Percentiles rank a stretch among this genome's conserved stretches.
These are phyloP conservation scores for Strobilomyces echinocephalus DNA, from an alignment of 768 basidiomycete genomes.

Conservation along the genomic window DNA sequence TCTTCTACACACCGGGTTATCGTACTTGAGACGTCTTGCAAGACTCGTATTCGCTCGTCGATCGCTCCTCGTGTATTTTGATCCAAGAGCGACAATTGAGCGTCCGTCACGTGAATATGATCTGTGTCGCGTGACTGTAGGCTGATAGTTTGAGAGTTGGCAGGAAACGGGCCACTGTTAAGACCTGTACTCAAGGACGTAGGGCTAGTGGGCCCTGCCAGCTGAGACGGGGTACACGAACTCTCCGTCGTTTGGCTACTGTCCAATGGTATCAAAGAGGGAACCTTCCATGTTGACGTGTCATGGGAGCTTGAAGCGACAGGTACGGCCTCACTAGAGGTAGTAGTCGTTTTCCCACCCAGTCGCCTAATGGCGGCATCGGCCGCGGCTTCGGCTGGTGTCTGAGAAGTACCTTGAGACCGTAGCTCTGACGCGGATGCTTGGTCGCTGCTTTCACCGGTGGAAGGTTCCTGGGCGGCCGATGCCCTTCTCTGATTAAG, in stretches of 20 bases:
- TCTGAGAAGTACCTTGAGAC: slow-evolving; percentile 12
- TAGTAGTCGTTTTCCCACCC: slow-evolving; percentile 14
- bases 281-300: slow-evolving; percentile 19
- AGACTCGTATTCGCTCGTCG: slow-evolving; percentile 73
- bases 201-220: slow-evolving; percentile 4
- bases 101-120: slow-evolving; percentile 31
- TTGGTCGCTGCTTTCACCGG: neutral
- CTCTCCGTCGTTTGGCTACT: neutral
- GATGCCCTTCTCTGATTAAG: slow-evolving; percentile 14
- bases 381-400: slow-evolving; percentile 55
- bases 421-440: slow-evolving; percentile 6
- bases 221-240: neutral
- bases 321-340: slow-evolving; percentile 3
- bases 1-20: slow-evolving; percentile 77
- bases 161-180: neutral
- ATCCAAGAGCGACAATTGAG: slow-evolving; percentile 64
- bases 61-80: slow-evolving; percentile 71
- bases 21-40: slow-evolving; percentile 72
- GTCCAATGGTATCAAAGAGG: slow-evolving; percentile 26
- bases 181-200: slow-evolving; percentile 4
- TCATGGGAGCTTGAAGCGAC: slow-evolving; percentile 7
- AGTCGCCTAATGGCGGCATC: slow-evolving; percentile 60
- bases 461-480: slow-evolving; percentile 10
- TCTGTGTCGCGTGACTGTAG: slow-evolving; percentile 35
- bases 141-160: neutral